These are phyloP conservation scores for Cladosporium halotolerans DNA, from an alignment of 2,329 filamentous ascomycete species.

Conservation along the genomic window DNA sequence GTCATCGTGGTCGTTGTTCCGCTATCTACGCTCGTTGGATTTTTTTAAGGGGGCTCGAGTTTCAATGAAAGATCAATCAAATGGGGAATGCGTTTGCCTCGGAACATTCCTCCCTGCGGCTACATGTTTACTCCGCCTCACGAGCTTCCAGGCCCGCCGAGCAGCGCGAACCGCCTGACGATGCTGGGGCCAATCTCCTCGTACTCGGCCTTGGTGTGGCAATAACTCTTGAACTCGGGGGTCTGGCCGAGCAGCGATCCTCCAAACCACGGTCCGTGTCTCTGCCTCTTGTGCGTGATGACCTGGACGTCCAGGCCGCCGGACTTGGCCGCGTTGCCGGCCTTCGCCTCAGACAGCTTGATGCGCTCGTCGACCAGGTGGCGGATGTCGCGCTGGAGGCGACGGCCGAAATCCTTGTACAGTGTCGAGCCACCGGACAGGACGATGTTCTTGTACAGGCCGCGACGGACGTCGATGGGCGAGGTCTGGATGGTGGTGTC, in stretches of 20 bases:
- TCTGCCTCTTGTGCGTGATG: constrained; percentile 93
- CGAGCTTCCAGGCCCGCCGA: constrained; percentile 84
- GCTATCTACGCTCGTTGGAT: constrained; percentile 3
- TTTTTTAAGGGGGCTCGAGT: not conserved
- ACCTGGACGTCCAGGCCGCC: constrained; percentile 95
- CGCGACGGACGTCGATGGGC: constrained; percentile 92
- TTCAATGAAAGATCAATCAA: not conserved
- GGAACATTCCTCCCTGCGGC: not conserved
- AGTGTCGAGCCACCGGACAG: constrained; percentile 93
- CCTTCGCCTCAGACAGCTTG: constrained; percentile 81
- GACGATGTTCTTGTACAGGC: constrained; percentile 99
- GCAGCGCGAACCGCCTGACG: constrained; percentile 84
- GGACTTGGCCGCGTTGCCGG: constrained; percentile 77
- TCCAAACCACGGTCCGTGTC: constrained; percentile 97
- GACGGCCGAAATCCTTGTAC: constrained; percentile 96
- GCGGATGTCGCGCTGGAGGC: constrained; percentile 94
- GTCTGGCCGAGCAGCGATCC: constrained; percentile 94
- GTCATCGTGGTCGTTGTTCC: not conserved
- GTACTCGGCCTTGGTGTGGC: constrained; percentile 75
- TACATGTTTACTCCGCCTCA: constrained; percentile 32
- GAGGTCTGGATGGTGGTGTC: constrained; percentile 96
- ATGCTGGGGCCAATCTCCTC: constrained; percentile 95
- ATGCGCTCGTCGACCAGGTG: constrained; percentile 92
- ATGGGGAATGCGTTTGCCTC: not conserved
- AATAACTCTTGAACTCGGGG: constrained; percentile 96